Percentiles rank a stretch among this genome's conserved stretches.
These are phyloP conservation scores for Aspergillus aculeatinus DNA, from an alignment of 2,329 filamentous ascomycete species.

Conservation along the genomic window DNA sequence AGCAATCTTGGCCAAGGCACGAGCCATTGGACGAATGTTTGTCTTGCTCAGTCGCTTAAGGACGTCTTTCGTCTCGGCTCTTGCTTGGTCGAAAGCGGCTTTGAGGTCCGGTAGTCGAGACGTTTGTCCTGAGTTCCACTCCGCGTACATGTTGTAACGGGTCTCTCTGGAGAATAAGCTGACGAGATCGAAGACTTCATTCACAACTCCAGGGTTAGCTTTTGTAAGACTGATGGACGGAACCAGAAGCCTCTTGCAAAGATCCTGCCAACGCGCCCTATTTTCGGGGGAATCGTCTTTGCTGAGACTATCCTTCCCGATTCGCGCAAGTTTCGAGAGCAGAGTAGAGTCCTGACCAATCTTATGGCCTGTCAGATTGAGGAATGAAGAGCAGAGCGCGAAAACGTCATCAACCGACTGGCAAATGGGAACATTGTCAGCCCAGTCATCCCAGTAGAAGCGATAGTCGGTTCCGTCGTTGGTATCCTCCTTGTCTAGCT, in stretches of 20 bases:
- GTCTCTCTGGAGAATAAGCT: slow-evolving; percentile 72
- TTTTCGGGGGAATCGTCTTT: slow-evolving; percentile 72
- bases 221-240: slow-evolving; percentile 85
- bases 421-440: slow-evolving; percentile 87
- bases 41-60: slow-evolving; percentile 88
- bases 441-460: slow-evolving; percentile 98
- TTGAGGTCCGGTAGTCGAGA: slow-evolving; percentile 76
- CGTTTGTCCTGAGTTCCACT: slow-evolving; percentile 82
- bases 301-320: slow-evolving; percentile 72
- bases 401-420: slow-evolving; percentile 90
- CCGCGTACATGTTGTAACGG: slow-evolving; percentile 85
- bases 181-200: slow-evolving; percentile 82
- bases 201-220: slow-evolving; percentile 77
- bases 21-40: slow-evolving; percentile 82
- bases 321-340: slow-evolving; percentile 77
- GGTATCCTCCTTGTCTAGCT: slow-evolving; percentile 73
- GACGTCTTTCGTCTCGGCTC: slow-evolving; percentile 75
- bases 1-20: slow-evolving; percentile 86
- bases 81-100: slow-evolving; percentile 72
- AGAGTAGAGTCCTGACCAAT: slow-evolving; percentile 81
- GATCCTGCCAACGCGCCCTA: slow-evolving; percentile 74
- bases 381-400: slow-evolving; percentile 75
- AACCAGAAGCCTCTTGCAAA: slow-evolving; percentile 80
- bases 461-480: slow-evolving; percentile 75
- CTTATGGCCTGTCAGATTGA: slow-evolving; percentile 83